Base-by-base conservation (phyloP, 78 protist species). In the Dictyostelium citrinum region DNA sequence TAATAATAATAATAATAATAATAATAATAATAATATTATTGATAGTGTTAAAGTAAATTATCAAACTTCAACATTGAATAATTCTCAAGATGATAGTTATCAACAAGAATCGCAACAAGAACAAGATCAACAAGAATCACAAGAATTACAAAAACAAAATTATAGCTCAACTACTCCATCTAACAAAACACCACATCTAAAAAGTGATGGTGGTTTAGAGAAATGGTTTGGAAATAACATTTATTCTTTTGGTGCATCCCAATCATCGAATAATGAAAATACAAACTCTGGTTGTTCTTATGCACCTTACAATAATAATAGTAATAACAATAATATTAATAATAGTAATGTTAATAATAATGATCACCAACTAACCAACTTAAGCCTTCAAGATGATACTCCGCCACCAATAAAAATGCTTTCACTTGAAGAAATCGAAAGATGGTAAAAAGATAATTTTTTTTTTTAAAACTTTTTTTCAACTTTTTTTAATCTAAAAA, bases 161-260 rank as follows among this genome's bases (percentile, higher is more conserved):
- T 49, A 49, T 49, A 12, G 22, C 22, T 49, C 60, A 55, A 49
- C 51, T 45, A 49, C n/a, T 20, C 64, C n/a, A 55, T 20, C 64
- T 20, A 20, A 55, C 20, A 5, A 20, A 55, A 55, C 64, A 55
- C 64, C 64, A 55, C 64, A 55, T 9, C n/a, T 20, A 20, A 55
- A 20, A 55, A 27, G 10, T 55, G 64, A 80, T 9, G 71, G 83
- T 27, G 82, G 83, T 12, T n/a, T 78, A 20, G 84, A 80, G 64
- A 80, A 58, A 80, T 80, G 84, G 84, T 80, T 80, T 80, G 84
- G 84, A 20, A 20, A n/a, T 24, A 74, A 77, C 33, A 35, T 39
- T 39, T 27, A 39, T 22, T 46, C 55, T 20, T 29, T 20, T 35
- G 27, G 46, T 5, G 51, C 31, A 3, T 46, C 55, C 6, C 83